Percentiles rank a stretch among this genome's conserved stretches.
phyloP scores from a whole-genome alignment of 768 basidiomycete species.

The Tricholoma saponaceum region DNA sequence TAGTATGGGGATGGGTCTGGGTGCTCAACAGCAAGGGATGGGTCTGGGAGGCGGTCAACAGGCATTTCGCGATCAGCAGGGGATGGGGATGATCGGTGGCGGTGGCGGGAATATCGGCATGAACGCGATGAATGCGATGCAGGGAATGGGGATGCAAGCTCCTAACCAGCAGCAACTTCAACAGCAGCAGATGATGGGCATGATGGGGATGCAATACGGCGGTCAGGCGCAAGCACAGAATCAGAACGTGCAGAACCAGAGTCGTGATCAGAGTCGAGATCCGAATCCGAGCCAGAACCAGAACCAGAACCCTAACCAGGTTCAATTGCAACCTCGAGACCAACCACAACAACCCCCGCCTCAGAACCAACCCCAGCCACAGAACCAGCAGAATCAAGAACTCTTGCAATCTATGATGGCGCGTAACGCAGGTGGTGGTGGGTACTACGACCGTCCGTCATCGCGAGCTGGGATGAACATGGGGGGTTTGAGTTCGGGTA shows the following conservation, averaged over 20 bases:
- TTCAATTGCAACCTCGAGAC: too few species aligned
- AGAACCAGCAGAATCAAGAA: conserved; percentile 6
- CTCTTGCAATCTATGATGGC: conserved; percentile 4
- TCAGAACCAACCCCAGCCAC: conserved; percentile 6
- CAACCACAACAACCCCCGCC: conserved; percentile 3
- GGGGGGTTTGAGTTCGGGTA: neutral
- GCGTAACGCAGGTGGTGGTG: conserved; percentile 1
- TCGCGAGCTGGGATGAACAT: neutral
- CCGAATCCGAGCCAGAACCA: too few species aligned
- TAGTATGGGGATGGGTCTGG: neutral
- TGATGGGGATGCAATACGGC: too few species aligned
- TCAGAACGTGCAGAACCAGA: neutral
- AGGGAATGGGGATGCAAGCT: conserved; percentile 4
- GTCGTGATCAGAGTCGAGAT: too few species aligned
- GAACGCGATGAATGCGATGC: too few species aligned
- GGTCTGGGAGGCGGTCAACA: too few species aligned
- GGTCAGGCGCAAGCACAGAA: neutral
- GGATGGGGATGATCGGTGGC: neutral
- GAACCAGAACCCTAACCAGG: too few species aligned
- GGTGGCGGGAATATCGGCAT: conserved; percentile 24
- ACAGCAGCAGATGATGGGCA: conserved; percentile 2
- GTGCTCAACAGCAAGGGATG: neutral
- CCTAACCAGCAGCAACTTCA: conserved; percentile 2
- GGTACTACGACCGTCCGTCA: conserved; percentile 11
- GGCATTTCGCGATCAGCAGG: too few species aligned